Base-by-base conservation (phyloP, 179 eudicot genomes). In the Amaranthus tricolor region DNA sequence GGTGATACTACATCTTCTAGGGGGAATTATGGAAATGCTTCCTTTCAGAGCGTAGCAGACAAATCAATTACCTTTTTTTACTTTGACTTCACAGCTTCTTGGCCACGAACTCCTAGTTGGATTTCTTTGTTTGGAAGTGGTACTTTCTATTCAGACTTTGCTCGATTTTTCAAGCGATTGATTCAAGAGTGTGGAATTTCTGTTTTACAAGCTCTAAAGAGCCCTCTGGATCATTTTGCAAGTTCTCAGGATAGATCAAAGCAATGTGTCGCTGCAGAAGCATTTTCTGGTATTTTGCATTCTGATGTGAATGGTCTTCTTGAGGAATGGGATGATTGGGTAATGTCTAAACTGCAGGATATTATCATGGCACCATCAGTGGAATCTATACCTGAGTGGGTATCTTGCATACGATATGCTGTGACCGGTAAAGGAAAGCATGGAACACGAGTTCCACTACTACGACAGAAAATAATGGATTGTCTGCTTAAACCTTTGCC, bases 91-190 rank as follows among this genome's bases (percentile, higher is more conserved):
- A 94, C 96, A 53, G 87, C 99, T 78, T 89, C 98, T 64, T 96
- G 99, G 99, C 99, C 99, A 64, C 91, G 99, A 53, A 94, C 98
- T 70, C 99, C 99, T 72, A 96, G 89, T 81, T 96, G 99, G 99
- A 94, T 94, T 70, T 86, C 98, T 70, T 84, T 96, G 76, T 79
- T 94, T 45, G 98, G 97, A 88, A 91, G 80, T 79, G 97, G 94
- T 84, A 96, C 96, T 74, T 96, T 96, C 79, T 96, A 96, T 82
- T 82, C 99, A 57, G 88, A 82, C 89, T 96, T 94, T 86, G 97
- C 98, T 54, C 91, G 97, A 17, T 91, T 96, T 48, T 96, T 96
- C 70, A 96, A 96, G 79, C 90, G 99, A 67, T 81, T 96, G 65
- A 80, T 90, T 85, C 99, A 96, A 84, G 99, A 96, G 89, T 96